Conservation (phyloP, 768 basidiomycete species). For the Amanita molliuscula region DNA sequence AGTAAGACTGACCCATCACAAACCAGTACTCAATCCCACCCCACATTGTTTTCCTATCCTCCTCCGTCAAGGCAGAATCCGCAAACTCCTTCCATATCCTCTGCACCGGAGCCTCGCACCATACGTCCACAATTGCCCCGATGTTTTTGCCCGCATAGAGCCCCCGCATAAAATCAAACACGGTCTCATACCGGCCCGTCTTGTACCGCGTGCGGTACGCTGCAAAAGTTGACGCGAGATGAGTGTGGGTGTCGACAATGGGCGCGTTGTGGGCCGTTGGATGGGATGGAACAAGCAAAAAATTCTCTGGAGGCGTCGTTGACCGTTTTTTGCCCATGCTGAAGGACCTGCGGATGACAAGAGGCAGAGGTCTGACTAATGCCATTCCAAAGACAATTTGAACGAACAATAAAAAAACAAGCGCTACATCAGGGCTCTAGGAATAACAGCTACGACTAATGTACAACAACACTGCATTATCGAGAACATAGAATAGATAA, state of each 20-base stretch:
- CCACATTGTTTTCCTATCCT: constrained; percentile 45
- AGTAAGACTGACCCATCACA: constrained; percentile 51
- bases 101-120: constrained; percentile 75
- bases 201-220: constrained; percentile 55
- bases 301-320: constrained; percentile 23
- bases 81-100: constrained; percentile 61
- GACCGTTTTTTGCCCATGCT: constrained; percentile 31
- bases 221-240: constrained; percentile 65
- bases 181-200: constrained; percentile 36
- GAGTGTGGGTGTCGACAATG: constrained; percentile 81
- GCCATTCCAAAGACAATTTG: neutral
- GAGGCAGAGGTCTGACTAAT: neutral
- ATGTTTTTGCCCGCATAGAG: constrained; percentile 51
- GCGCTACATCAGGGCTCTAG: no score
- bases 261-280: constrained; percentile 14
- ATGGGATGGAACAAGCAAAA: constrained; percentile 26
- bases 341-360: neutral
- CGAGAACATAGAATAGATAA: neutral
- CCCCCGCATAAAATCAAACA: constrained; percentile 61
- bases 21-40: constrained; percentile 72
- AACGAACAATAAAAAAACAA: neutral
- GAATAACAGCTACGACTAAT: neutral
- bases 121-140: constrained; percentile 71
- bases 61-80: constrained; percentile 48
- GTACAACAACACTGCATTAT: neutral